A percentile compares a stretch with the other conserved stretches of the same genome.
Evolutionary conservation across 1,284 basidiomycete species (phyloP).

Genomic region (Ceratobasidium sp.): DNA sequence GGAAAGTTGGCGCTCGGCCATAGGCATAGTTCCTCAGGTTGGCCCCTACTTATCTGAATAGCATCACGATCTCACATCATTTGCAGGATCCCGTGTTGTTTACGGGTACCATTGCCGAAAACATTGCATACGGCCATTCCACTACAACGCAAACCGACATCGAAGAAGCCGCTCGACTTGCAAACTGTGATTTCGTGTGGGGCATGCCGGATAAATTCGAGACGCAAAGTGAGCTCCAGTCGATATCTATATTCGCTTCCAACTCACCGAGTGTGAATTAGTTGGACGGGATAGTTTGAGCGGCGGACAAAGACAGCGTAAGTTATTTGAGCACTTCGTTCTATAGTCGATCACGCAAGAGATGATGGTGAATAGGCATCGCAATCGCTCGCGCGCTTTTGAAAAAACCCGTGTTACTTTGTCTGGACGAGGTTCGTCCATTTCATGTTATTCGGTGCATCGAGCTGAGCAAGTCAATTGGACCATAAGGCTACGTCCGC

Average conservation of each 20-base stretch:
- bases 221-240: conserved; percentile 66
- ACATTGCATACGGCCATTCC: conserved; percentile 89
- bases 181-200: conserved; percentile 97
- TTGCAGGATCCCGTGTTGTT: conserved; percentile 77
- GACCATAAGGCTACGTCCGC: conserved; percentile 61
- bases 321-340: no score
- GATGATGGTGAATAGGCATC: conserved; percentile 49
- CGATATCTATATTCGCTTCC: no score
- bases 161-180: conserved; percentile 85
- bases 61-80: neutral
- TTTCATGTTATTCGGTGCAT: no score
- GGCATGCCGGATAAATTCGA: conserved; percentile 88
- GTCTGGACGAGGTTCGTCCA: conserved; percentile 83
- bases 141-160: conserved; percentile 82
- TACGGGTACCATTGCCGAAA: conserved; percentile 90
- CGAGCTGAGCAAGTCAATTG: no score
- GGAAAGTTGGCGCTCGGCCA: conserved; percentile 86
- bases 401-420: conserved; percentile 84
- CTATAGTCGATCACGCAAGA: no score
- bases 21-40: conserved; percentile 87
- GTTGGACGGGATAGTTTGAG: conserved; percentile 79
- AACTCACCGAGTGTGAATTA: no score
- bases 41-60: neutral
- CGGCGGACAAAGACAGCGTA: conserved; percentile 72
- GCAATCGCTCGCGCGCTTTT: conserved; percentile 74